Percentiles rank a stretch among this genome's conserved stretches.
phyloP scores from a whole-genome alignment of 1,139 yeast genomes.

The Hyphopichia burtonii region DNA sequence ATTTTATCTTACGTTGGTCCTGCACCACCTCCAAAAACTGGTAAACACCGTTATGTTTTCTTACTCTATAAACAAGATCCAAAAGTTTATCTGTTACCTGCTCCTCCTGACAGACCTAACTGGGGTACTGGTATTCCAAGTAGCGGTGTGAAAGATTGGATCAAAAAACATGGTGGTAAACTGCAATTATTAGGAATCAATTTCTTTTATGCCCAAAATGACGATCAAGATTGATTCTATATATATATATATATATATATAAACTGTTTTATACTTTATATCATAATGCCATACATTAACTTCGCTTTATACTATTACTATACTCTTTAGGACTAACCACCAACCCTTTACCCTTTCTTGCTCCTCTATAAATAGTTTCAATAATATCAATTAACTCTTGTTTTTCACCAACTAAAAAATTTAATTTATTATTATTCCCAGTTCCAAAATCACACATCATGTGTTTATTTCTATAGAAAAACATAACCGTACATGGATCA shows the following conservation, averaged over 20 bases:
- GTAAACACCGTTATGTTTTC: slow-evolving; percentile 79
- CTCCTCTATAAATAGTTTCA: slow-evolving; percentile 89
- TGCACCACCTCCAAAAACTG: slow-evolving; percentile 81
- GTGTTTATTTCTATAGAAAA: slow-evolving; percentile 89
- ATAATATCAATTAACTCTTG: slow-evolving; percentile 91
- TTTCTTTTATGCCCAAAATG: slow-evolving; percentile 75
- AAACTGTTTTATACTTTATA: too few relatives aligned
- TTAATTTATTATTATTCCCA: slow-evolving; percentile 92
- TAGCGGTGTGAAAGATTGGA: slow-evolving; percentile 74
- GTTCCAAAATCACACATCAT: slow-evolving; percentile 99
- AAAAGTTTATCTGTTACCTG: slow-evolving; percentile 25
- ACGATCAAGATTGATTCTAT: slow-evolving; percentile 31
- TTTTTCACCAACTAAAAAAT: slow-evolving; percentile 71
- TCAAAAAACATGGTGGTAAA: slow-evolving; percentile 57
- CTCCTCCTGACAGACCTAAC: slow-evolving; percentile 63
- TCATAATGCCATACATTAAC: too few relatives aligned
- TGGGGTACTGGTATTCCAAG: slow-evolving; percentile 87
- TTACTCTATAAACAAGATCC: slow-evolving; percentile 66
- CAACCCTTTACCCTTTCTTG: slow-evolving; percentile 87
- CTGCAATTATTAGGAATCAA: slow-evolving; percentile 69
- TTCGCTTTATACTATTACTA: slow-evolving; percentile 18
- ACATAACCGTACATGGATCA: slow-evolving; percentile 91
- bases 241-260: neutral
- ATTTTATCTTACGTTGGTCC: slow-evolving; percentile 65
- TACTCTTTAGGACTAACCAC: slow-evolving; percentile 81